These are phyloP conservation scores for Phytophthora fragariaefolia DNA, from an alignment of 352 stramenopile genomes.

Conservation along the genomic window DNA sequence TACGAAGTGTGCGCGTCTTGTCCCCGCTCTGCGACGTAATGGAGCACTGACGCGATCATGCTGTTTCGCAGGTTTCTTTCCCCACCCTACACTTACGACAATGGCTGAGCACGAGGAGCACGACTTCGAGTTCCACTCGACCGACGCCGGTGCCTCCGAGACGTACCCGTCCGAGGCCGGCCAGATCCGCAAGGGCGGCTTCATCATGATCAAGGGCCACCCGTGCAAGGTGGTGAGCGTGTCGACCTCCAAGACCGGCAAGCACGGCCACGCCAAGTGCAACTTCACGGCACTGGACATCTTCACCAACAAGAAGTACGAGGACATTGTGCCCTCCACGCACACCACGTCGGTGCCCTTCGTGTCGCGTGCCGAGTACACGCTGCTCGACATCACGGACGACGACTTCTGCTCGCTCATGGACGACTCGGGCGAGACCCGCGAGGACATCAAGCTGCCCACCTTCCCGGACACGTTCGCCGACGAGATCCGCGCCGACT, in stretches of 20 bases:
- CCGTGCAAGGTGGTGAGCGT: slow-evolving; percentile 98
- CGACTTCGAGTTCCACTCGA: slow-evolving; percentile 93
- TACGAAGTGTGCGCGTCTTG: slow-evolving; percentile 42
- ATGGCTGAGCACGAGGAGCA: slow-evolving; percentile 67
- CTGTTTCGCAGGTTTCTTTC: slow-evolving; percentile 28
- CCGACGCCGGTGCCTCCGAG: slow-evolving; percentile 97
- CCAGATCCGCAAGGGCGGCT: slow-evolving; percentile 99
- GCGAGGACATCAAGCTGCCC: slow-evolving; percentile 98
- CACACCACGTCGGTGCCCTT: slow-evolving; percentile 98
- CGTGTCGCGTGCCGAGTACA: slow-evolving; percentile 97
- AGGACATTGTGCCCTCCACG: slow-evolving; percentile 99
- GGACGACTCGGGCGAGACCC: slow-evolving; percentile 97
- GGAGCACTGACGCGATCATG: no score
- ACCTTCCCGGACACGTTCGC: slow-evolving; percentile 95
- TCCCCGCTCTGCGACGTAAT: no score
- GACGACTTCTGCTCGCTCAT: slow-evolving; percentile 99
- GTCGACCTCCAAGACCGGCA: slow-evolving; percentile 99
- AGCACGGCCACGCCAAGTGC: slow-evolving; percentile 99
- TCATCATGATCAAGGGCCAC: slow-evolving; percentile 99
- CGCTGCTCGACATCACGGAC: slow-evolving; percentile 98
- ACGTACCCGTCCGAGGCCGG: slow-evolving; percentile 98
- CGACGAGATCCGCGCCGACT: slow-evolving; percentile 97
- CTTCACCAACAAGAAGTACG: slow-evolving; percentile 99
- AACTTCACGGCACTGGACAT: slow-evolving; percentile 99
- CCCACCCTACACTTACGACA: slow-evolving; percentile 26